phyloP scores from a whole-genome alignment of 129 eudicot genomes.

The Centella asiatica region DNA sequence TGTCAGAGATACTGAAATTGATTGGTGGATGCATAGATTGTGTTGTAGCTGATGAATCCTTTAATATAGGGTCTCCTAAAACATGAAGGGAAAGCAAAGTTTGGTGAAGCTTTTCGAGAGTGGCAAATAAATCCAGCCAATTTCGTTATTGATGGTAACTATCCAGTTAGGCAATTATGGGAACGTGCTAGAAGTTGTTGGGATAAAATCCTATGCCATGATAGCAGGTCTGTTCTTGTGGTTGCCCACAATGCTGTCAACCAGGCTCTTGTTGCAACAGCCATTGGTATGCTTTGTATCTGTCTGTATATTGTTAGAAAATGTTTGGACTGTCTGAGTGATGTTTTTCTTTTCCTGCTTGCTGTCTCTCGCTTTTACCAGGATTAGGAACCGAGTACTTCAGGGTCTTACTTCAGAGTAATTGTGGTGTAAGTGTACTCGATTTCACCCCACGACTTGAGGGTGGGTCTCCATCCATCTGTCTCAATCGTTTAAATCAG shows the following conservation, averaged over 20 bases:
- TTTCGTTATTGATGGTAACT: constrained; percentile 79
- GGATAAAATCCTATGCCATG: constrained; percentile 62
- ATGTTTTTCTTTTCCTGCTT: neutral
- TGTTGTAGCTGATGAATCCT: constrained; percentile 2
- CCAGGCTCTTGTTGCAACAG: constrained; percentile 98
- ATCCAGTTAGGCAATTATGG: constrained; percentile 97
- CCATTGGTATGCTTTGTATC: constrained; percentile 48
- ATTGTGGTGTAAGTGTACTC: constrained; percentile 93
- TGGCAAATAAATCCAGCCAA: constrained; percentile 92
- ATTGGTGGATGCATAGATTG: neutral
- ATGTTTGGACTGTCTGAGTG: neutral
- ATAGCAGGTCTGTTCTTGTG: constrained; percentile 83
- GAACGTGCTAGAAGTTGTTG: constrained; percentile 81
- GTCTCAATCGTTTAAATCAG: constrained; percentile 91
- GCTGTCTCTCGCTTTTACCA: constrained; percentile 19
- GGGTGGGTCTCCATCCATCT: constrained; percentile 53
- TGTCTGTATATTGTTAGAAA: neutral
- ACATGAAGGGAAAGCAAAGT: constrained; percentile 78
- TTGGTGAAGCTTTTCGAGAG: constrained; percentile 60
- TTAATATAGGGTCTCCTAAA: constrained; percentile 74
- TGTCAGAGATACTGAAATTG: neutral
- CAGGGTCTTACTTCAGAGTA: constrained; percentile 87
- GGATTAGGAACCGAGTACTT: constrained; percentile 92
- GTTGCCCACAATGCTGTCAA: constrained; percentile 99
- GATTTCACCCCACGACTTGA: constrained; percentile 72